A percentile compares a stretch with the other conserved stretches of the same genome.
Conservation (phyloP, 1,284 basidiomycete species). For the Hypsizygus ulmarius region DNA sequence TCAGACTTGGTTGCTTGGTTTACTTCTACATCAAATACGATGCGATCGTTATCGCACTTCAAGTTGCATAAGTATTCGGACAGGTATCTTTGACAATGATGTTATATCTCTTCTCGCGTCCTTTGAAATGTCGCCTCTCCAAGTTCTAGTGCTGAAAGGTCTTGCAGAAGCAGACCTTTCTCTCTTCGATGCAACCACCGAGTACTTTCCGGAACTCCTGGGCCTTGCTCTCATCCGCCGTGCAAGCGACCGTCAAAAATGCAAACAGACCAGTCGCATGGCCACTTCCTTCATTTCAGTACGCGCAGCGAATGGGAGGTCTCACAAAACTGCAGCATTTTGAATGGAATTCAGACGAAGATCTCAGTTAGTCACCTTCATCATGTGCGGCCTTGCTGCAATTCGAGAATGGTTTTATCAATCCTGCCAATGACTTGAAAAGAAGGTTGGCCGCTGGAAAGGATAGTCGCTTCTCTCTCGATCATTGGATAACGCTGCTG, state of each 20-base stretch:
- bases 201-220: neutral
- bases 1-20: no score
- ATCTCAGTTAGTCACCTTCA: neutral
- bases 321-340: neutral
- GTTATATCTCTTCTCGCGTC: neutral
- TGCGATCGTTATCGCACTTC: neutral
- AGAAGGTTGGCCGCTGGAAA: neutral
- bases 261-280: neutral
- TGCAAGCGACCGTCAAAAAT: neutral
- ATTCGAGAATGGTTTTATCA: conserved; percentile 1
- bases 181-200: neutral
- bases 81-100: neutral
- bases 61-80: neutral
- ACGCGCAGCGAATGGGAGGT: neutral
- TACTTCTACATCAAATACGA: no score
- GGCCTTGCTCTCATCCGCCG: neutral
- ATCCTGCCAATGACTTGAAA: no score
- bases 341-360: neutral
- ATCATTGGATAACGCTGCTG: no score
- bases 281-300: neutral
- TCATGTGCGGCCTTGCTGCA: neutral
- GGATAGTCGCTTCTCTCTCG: neutral
- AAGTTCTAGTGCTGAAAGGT: neutral
- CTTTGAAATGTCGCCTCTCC: neutral
- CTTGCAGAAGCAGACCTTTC: neutral